Conservation (phyloP, 2,329 filamentous ascomycete genomes). For the Myriosclerotinia scirpicola region DNA sequence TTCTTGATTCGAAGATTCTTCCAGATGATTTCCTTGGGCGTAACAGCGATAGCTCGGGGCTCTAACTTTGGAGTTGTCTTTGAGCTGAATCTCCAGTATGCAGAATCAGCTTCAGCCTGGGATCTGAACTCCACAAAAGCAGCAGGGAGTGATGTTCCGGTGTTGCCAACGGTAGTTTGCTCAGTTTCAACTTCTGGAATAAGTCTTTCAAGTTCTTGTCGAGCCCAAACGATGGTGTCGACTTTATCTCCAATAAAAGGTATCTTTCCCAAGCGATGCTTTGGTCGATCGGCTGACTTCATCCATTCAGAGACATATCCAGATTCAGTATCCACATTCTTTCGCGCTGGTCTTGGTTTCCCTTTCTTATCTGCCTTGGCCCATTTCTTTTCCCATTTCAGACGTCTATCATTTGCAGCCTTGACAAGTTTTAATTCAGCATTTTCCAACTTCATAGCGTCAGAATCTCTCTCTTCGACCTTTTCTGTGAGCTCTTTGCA, state of each 20-base stretch:
- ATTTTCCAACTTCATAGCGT: constrained; percentile 77
- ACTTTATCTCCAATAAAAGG: constrained; percentile 80
- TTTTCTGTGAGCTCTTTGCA: constrained; percentile 74
- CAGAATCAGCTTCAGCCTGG: constrained; percentile 79
- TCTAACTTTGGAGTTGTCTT: constrained; percentile 79
- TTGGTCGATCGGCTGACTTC: constrained; percentile 68
- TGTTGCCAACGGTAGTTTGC: constrained; percentile 59
- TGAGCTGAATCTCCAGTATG: constrained; percentile 80
- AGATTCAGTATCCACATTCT: constrained; percentile 62
- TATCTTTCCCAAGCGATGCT: constrained; percentile 69
- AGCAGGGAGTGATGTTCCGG: constrained; percentile 52
- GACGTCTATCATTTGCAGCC: constrained; percentile 68
- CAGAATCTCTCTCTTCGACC: constrained; percentile 77
- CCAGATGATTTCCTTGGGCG: constrained; percentile 85
- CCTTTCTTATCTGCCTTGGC: constrained; percentile 30
- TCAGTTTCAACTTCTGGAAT: constrained; percentile 67
- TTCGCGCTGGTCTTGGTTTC: constrained; percentile 42
- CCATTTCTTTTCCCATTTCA: constrained; percentile 51
- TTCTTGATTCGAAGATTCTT: constrained; percentile 76
- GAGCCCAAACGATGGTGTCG: constrained; percentile 89
- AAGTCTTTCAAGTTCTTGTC: constrained; percentile 73
- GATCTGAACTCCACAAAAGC: constrained; percentile 88
- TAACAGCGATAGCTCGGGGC: constrained; percentile 77
- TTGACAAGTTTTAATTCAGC: constrained; percentile 85
- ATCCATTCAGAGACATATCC: constrained; percentile 71